These are phyloP conservation scores for Rhododendron henanense DNA, from an alignment of 148 eudicot genomes.

Conservation along the genomic window DNA sequence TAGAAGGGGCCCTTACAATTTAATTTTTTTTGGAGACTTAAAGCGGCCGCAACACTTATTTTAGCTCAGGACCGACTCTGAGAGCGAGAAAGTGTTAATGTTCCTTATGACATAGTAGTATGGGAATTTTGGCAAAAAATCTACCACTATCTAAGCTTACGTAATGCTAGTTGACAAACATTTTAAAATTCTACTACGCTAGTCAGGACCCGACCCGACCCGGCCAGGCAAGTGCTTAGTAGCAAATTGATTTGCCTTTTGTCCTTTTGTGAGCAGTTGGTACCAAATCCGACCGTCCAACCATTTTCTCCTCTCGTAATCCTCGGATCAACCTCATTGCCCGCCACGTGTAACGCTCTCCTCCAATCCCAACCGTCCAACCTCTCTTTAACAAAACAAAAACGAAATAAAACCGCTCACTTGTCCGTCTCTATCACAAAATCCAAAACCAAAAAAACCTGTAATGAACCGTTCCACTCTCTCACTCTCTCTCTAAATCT, in stretches of 20 bases:
- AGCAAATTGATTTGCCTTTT: not conserved
- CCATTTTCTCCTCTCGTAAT: conserved; percentile 13
- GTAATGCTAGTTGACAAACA: not conserved
- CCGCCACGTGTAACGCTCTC: conserved; percentile 28
- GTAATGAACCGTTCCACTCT: conserved; percentile 22
- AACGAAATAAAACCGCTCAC: conserved; percentile 12
- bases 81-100: no score
- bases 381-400: not conserved
- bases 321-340: conserved; percentile 23
- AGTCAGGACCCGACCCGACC: no score
- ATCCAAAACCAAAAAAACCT: not conserved
- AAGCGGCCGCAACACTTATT: no score
- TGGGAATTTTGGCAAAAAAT: not conserved
- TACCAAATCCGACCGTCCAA: conserved; percentile 19
- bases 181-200: no score
- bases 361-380: conserved; percentile 1
- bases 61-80: no score
- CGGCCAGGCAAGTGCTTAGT: not conserved
- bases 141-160: not conserved
- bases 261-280: conserved; percentile 1
- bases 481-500: not conserved
- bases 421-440: conserved; percentile 15
- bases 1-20: no score
- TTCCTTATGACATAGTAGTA: no score
- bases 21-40: no score